These are phyloP conservation scores for Pseudogymnoascus sp. DNA, from an alignment of 2,329 filamentous ascomycete genomes.

Conservation along the genomic window DNA sequence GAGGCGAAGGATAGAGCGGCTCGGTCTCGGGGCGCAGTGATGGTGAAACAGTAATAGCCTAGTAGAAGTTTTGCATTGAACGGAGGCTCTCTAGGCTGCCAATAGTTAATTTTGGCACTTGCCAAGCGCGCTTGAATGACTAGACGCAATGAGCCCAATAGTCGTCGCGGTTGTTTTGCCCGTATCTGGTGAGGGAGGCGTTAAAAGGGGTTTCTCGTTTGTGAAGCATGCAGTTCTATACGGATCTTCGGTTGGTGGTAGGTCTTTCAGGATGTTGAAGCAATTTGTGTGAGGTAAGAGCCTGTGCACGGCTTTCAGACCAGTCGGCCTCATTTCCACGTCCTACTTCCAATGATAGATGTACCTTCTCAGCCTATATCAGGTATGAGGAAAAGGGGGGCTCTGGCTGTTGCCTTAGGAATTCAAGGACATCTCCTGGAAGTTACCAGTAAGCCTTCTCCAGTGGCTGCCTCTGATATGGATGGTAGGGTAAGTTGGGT, in stretches of 20 bases:
- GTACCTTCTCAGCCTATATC: not conserved
- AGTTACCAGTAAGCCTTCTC: not conserved
- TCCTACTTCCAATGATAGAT: not conserved
- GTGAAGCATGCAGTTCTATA: not conserved
- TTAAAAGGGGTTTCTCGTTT: not conserved
- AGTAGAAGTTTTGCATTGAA: not conserved
- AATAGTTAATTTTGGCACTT: slow-evolving; percentile 2
- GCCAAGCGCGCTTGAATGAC: not conserved
- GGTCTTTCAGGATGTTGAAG: not conserved
- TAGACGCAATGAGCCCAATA: not conserved
- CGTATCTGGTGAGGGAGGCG: not conserved
- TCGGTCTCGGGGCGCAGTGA: not conserved
- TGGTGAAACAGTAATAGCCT: not conserved
- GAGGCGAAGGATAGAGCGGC: not conserved
- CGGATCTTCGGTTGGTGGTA: not conserved
- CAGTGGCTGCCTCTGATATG: not conserved
- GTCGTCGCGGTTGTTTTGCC: not conserved
- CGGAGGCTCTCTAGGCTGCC: not conserved
- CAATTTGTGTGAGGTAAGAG: not conserved
- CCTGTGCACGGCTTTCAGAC: not conserved
- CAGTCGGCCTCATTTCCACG: not conserved
- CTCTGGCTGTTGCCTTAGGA: not conserved
- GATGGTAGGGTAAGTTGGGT: not conserved
- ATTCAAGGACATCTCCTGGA: not conserved
- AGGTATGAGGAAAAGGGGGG: not conserved